Evolutionary conservation across 208 protist genomes (phyloP).

Genomic region (Crithidia thermophila): DNA sequence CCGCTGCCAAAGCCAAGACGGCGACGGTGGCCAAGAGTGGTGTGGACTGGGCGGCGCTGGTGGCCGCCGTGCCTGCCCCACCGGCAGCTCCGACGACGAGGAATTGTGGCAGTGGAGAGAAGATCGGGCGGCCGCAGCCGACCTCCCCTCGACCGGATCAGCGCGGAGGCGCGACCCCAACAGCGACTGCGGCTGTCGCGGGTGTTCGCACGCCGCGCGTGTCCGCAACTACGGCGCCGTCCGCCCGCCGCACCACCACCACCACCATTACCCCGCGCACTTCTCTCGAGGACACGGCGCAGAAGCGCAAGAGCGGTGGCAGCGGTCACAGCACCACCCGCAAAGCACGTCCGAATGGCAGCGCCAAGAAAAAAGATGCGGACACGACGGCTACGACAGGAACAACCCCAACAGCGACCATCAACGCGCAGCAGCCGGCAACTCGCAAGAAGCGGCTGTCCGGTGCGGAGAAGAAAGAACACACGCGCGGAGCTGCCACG

Average conservation of each 20-base stretch:
- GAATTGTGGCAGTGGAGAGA: too few relatives aligned
- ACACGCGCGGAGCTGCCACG: neutral
- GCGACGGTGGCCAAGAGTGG: neutral
- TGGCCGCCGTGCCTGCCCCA: conserved; percentile 14
- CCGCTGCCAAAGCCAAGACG: too few relatives aligned
- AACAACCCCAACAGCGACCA: neutral
- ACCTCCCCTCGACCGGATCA: neutral
- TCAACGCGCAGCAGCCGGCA: neutral
- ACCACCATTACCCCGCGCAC: neutral
- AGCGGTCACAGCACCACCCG: conserved; percentile 1
- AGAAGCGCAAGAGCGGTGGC: conserved; percentile 6
- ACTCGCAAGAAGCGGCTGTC: conserved; percentile 14
- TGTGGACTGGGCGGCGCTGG: conserved; percentile 33
- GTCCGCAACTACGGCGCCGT: neutral
- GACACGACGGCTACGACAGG: neutral
- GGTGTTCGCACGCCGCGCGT: conserved; percentile 13
- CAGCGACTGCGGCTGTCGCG: conserved; percentile 3
- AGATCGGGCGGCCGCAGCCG: conserved; percentile 3
- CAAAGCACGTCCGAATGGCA: neutral
- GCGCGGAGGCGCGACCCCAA: neutral
- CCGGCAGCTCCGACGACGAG: neutral
- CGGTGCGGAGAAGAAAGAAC: neutral
- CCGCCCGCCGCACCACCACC: too few relatives aligned
- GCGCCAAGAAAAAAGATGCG: neutral
- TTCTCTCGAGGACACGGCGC: neutral